Evolutionary conservation across 257 asterid species (phyloP), one percentile per base, ranked within the genome.

Genomic region (Catharanthus roseus): DNA sequence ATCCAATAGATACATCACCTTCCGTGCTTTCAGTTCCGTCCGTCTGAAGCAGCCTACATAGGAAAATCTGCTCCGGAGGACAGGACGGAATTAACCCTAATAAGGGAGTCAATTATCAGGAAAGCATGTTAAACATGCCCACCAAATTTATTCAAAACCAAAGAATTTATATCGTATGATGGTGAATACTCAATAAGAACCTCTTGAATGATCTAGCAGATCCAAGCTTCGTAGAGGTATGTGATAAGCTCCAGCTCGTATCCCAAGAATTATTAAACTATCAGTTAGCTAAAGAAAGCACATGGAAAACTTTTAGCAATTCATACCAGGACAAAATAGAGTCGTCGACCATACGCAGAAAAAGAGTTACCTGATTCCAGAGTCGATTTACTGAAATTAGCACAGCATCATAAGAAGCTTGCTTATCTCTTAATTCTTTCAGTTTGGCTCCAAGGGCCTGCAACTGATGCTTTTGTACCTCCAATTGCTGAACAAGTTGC

Each of bases 401-500:
- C 71, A 81, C 75, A 45, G 81, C 87, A 77, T 91, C 96, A 80
- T 91, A 91, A 63, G 90, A 86, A 71, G 80, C 79, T 84, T 93
- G 97, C 74, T 86, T 89, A 78, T 77, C 93, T 83, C 82, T 81
- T 68, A 89, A 75, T 69, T 87, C 95, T 75, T 82, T 81, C 58
- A 91, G 80, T 75, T 85, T 86, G 77, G 82, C 82, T 82, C 90
- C 97, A 77, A 93, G 97, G 65, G 81, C 89, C 58, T 82, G 90
- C 77, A 88, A 76, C 78, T 86, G 87, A 70, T 93, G 92, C 82
- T 91, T 93, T 84, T 88, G 96, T 39, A 80, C 83, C 76, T 93
- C 99, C 75, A 89, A 76, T 76, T 91, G 97, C 72, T 89, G 96
- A 58, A 93, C 96, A 77, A 93, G 93, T 75, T 81, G 91, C 82